Evolutionary conservation across 2,329 filamentous ascomycete genomes (phyloP), one percentile per base, ranked within the genome.

Genomic region (Fusarium illudens): DNA sequence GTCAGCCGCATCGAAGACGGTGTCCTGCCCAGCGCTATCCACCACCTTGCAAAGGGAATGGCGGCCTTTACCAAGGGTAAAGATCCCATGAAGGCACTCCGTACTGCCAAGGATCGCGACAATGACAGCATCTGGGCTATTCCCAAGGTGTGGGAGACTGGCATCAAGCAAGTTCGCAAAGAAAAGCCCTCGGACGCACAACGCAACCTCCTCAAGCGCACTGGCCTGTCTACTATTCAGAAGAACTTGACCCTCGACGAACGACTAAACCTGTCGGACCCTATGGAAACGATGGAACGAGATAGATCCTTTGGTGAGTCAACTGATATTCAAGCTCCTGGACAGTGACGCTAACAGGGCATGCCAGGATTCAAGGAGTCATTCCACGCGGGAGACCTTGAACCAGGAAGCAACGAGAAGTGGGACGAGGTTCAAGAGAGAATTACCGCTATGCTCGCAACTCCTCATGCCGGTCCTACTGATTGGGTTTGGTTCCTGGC

Each of bases 361-460:
- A 2, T 6, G 1, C 0, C 2, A 74, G 72, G 61, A 0, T 76
- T 74, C 13, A 75, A 76, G 27, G 61, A 73, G 12, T 60, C 74
- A 1, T 71, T 76, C 17, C 74, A 76, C 15, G 64, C 52, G 0
- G 75, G 64, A 17, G 74, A 76, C 20, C 65, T 76, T 1, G 73
- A 76, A 11, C 73, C 73, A 13, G 73, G 65, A 3, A 59, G 55
- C 10, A 73, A 58, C 11, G 39, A 67, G 7, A 72, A 64, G 2
- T 75, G 62, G 17, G 5, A 27, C 0, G 30, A 72, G 13, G 33
- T 73, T 2, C 65, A 75, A 27, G 61, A 66, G 2, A 62, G n/a
- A 11, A 64, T 75, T 6, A 22, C 11, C 7, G 29, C 25, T 0
- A 71, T 76, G 60, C 70, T 75, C 15, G 36, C 36, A 0, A 59